Evolutionary conservation across 345 rosid species (phyloP), one percentile per base, ranked within the genome.

Genomic region (Citrus hindsii): DNA sequence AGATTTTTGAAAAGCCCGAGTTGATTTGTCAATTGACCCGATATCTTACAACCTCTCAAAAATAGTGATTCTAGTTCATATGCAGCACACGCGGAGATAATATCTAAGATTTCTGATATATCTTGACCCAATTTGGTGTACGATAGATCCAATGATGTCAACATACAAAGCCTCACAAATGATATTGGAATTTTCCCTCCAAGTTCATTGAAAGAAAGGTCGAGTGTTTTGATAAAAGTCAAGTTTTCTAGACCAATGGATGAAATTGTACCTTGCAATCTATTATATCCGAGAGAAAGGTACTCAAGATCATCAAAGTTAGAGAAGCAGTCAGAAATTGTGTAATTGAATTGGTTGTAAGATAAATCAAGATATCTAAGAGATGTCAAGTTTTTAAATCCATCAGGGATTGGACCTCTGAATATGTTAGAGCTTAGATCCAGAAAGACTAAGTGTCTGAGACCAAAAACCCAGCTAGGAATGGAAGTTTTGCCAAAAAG

Each of bases 291-390:
- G 19, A 61, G 74, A 16, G 46, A 48, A 19, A 85, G 76, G 69
- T 30, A 27, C 77, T 82, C 71, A 42, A 84, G 80, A 35, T 59
- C 33, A 5, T 18, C 72, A 5, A 81, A 76, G 9, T 19, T 27
- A 40, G 62, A 79, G 7, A 82, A 22, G 79, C 83, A 82, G 21
- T 22, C 0, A 7, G 86, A 81, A 14, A 84, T 46, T 1, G 79
- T 64, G 4, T 82, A 79, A 79, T 79, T 81, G 18, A 84, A 75
- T 0, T 28, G 4, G 48, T 84, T 81, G 5, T 0, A 5, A 24
- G 74, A 74, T 12, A 79, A 46, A 79, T 79, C 73, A 21, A 79
- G 59, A 37, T 73, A 3, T 38, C 7, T 53, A 38, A 79, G 82
- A 53, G 38, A 42, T 21, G 77, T 64, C 14, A 72, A 18, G 72